Evolutionary conservation across 768 basidiomycete genomes (phyloP), one percentile per base, ranked within the genome.

Genomic region (Gymnopilus dilepis): DNA sequence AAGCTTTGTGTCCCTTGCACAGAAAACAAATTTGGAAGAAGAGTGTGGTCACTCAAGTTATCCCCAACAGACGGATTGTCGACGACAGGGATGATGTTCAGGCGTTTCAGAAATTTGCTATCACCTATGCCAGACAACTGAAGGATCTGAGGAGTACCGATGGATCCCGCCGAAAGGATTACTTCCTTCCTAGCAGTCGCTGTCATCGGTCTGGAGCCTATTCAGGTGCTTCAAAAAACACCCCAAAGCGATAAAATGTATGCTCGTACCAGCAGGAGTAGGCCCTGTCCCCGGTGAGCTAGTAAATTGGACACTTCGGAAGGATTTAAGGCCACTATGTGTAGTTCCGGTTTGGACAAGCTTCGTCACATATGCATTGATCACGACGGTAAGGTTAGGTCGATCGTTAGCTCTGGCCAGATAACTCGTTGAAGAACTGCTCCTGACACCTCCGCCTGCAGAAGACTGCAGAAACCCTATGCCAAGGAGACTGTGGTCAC

Each of bases 71-170:
- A 76, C 0, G 76, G 73, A 38, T 78, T 72, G 43, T 80, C 67
- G 21, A 82, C 66, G 57, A 80, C 56, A 11, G 74, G 65, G 12
- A 51, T 56, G 61, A 85, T 82, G 1, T 76, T 78, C n/a, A 81
- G 67, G 0, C 68, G 54, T 0, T 59, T 43, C 6, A 86, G 74
- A 17, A 76, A 69, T 0, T 58, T 48, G 7, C 69, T 59, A 56
- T 77, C 74, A 3, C 84, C 84, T 56, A 85, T 80, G 1, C 74
- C 74, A 22, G 82, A 83, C 6, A 79, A 73, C 65, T 80, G 73
- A 6, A 80, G 71, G 11, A 78, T 63, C 19, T 69, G 65, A 2
- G 78, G 74, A 0, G 77, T 72, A 31, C 68, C 48, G 48, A 79
- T 74, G 3, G 75, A 68, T 24, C 80, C 80, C 2, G 76, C 79